Conservation (phyloP, 2,329 filamentous ascomycete genomes). For the Alternaria brassicicola region DNA sequence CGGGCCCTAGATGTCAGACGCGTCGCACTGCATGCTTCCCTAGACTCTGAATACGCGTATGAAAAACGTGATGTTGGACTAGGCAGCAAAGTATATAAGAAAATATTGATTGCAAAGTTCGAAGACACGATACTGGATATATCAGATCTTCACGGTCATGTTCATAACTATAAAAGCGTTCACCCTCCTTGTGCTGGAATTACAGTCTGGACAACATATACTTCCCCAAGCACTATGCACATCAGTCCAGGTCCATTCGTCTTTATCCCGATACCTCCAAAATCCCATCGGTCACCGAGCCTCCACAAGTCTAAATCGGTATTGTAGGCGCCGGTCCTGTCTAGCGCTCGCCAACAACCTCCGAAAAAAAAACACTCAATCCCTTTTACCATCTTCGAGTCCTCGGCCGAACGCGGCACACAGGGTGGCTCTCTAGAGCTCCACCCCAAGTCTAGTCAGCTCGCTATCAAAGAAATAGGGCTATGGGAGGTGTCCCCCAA, state of each 20-base stretch:
- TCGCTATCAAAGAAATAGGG: conserved; percentile 58
- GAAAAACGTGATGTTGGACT: not conserved
- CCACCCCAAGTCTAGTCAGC: conserved; percentile 58
- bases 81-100: not conserved
- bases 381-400: conserved; percentile 57
- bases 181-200: not conserved
- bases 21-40: not conserved
- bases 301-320: conserved; percentile 34
- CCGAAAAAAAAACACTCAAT: conserved; percentile 54
- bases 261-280: no score
- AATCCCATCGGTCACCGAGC: not conserved
- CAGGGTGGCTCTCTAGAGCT: conserved; percentile 56
- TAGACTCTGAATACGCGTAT: not conserved
- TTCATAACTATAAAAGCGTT: no score
- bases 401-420: conserved; percentile 42
- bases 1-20: not conserved
- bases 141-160: not conserved
- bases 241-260: not conserved
- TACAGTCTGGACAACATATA: not conserved
- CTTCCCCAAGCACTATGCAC: not conserved
- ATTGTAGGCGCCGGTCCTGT: conserved; percentile 50
- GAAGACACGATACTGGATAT: not conserved
- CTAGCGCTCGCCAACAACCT: conserved; percentile 61
- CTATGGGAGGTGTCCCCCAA: conserved; percentile 59
- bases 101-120: not conserved